Evolutionary conservation across 257 asterid genomes (phyloP), one percentile per base, ranked within the genome.

Genomic region (Solanum sitiens): DNA sequence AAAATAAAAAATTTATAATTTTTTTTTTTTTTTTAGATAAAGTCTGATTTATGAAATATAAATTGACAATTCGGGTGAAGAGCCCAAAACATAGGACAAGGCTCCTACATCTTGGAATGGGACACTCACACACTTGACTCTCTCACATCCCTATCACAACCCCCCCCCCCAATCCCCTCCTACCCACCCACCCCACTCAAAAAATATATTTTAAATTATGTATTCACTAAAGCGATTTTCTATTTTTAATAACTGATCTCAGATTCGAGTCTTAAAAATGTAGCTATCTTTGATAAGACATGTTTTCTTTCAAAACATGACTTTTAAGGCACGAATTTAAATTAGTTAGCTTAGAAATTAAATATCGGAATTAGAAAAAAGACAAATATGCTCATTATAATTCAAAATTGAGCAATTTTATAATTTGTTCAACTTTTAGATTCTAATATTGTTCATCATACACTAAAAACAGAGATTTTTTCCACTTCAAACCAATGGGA

Each of bases 71-170:
- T 76, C 83, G 39, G 83, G 21, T 39, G 40, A 32, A 10, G 37
- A 75, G 82, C 86, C 86, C 79, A 74, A 88, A 86, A 56, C 91
- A 89, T 89, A 89, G 84, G 88, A 87, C 88, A 83, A 53, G 63
- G 74, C 83, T 86, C 84, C 91, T 21, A 27, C 89, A 10, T 59
- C 59, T 75, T n/a, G 86, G 80, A 83, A 84, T 65, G 88, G 44
- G 89, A 84, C 86, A 83, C 86, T 77, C 92, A 90, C 90, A 79
- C 91, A 33, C 77, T 72, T 72, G 79, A 33, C 44, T 50, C 86
- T 15, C 83, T 70, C 88, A 42, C 90, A 63, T 83, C 90, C 90
- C 90, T 37, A 40, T 61, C 25, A 40, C 50, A 37, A n/a, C 15
- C 16, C 9, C 21, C 20, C 3, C 23, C 3, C 21, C 59, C 2